Evolutionary conservation across 2,329 filamentous ascomycete species (phyloP), one percentile per base, ranked within the genome.

Genomic region (Fusarium sp.): DNA sequence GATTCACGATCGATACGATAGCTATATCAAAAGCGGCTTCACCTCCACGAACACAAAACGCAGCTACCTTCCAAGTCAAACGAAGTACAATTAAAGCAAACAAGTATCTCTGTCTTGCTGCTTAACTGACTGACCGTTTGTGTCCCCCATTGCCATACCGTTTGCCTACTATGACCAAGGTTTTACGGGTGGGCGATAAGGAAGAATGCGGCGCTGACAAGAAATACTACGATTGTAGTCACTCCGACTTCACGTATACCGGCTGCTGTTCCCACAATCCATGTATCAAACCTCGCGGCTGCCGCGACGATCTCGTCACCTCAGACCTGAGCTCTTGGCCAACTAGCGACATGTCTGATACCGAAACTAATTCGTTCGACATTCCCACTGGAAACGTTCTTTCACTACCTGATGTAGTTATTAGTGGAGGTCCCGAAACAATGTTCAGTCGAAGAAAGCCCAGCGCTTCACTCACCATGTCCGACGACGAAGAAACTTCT

Each of bases 241-340:
- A 53, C 49, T 81, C 75, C 67, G 65, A 67, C 31, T 85, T 82
- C 67, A 59, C 52, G 4, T 70, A 18, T 7, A 10, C 12, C 23
- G 84, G 83, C 19, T 87, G 86, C 69, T 87, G 85, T 72, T 72
- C 76, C 16, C 72, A 79, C 16, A 74, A 85, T 62, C 80, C 84
- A 18, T 87, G 85, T 70, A 64, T 64, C 30, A 52, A 43, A n/a
- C 65, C 65, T 54, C 64, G 43, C 19, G 64, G 65, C 41, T 55
- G 43, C 18, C 51, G 44, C 41, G 58, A 67, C 46, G 23, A 41
- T 19, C 25, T 31, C 25, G 41, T 59, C 48, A 49, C 52, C 41
- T 26, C 48, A 16, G 39, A 58, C 21, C 26, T 34, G 11, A 28
- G 34, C 26, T 31, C 30, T 21, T 43, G 45, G 41, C 25, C 39